Evolutionary conservation across 345 rosid genomes (phyloP).

Genomic region (Sisymbrium irio): DNA sequence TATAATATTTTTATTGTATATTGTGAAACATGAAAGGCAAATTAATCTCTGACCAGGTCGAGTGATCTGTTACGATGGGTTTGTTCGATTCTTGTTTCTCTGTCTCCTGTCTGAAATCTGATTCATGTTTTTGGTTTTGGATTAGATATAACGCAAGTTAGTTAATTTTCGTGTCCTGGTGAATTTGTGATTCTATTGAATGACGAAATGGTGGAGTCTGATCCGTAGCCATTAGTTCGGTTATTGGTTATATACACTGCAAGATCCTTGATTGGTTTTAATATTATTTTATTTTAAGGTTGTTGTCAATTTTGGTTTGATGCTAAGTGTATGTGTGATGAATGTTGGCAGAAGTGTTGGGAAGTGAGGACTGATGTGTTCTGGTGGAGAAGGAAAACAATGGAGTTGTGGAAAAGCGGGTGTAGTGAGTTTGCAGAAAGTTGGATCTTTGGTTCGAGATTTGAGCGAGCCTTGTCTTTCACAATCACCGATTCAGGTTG

Average conservation of each 20-base stretch:
- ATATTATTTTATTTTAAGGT: neutral
- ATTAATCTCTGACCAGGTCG: neutral
- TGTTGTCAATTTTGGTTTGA: slow-evolving; percentile 18
- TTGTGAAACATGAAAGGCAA: neutral
- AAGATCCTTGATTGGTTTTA: neutral
- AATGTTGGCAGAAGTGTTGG: slow-evolving; percentile 31
- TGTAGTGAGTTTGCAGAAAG: slow-evolving; percentile 62
- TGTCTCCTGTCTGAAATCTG: slow-evolving; percentile 2
- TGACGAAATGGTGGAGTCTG: slow-evolving; percentile 13
- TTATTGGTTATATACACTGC: neutral
- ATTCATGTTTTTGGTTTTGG: neutral
- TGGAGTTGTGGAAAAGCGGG: slow-evolving; percentile 70
- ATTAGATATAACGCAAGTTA: neutral
- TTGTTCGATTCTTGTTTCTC: neutral
- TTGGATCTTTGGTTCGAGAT: slow-evolving; percentile 70
- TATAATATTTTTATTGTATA: neutral
- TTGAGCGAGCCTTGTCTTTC: slow-evolving; percentile 84
- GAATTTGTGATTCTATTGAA: slow-evolving; percentile 10
- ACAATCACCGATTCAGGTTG: slow-evolving; percentile 74
- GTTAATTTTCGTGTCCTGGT: no score
- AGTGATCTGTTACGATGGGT: slow-evolving; percentile 28
- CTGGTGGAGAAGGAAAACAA: slow-evolving; percentile 54
- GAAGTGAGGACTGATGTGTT: slow-evolving; percentile 56
- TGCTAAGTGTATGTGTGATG: neutral
- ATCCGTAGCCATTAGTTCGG: neutral